Base-by-base conservation (phyloP, 441 rosid species). In the Euphorbia corollata region DNA sequence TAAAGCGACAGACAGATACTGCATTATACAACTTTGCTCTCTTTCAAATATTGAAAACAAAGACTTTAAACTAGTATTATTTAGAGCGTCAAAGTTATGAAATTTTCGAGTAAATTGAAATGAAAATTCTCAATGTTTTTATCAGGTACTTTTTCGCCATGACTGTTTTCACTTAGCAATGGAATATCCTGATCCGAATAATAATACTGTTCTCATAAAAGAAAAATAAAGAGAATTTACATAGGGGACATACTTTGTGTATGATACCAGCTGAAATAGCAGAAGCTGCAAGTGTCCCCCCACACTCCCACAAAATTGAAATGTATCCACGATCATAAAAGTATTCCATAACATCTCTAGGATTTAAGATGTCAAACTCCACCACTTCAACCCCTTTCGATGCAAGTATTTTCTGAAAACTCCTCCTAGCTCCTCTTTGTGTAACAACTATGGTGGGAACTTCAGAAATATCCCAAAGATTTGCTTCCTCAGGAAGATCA, bases 341-440 rank as follows among this genome's bases (percentile, higher is more conserved):
- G 80, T 93, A 90, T 68, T 89, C 97, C 98, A 93, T 89, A 61
- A 87, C 92, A 41, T 93, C 95, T 84, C 89, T 86, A 0, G 97
- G 86, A 71, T 87, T 93, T 75, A 93, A 77, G 80, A 93, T 84
- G 62, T 93, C 98, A 76, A 93, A 89, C 77, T 93, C 96, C 81
- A 90, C 91, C 53, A 93, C 95, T 68, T 93, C 96, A 77, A 93
- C 91, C 73, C 96, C 92, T 77, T 89, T 86, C 53, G 93, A 85
- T 59, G 93, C 88, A 69, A 93, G 88, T 62, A 71, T 77, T 67
- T 83, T 91, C 74, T 91, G 97, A 73, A 82, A 89, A 71, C 85
- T 83, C 82, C 81, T 91, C 81, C 83, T 83, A n/a, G 95, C 97
- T 79, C 98, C 97, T 67, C 91, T 84, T 72, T 93, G 97, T 20